Evolutionary conservation across 2,329 filamentous ascomycete species (phyloP).

Genomic region (Fusarium succisae): DNA sequence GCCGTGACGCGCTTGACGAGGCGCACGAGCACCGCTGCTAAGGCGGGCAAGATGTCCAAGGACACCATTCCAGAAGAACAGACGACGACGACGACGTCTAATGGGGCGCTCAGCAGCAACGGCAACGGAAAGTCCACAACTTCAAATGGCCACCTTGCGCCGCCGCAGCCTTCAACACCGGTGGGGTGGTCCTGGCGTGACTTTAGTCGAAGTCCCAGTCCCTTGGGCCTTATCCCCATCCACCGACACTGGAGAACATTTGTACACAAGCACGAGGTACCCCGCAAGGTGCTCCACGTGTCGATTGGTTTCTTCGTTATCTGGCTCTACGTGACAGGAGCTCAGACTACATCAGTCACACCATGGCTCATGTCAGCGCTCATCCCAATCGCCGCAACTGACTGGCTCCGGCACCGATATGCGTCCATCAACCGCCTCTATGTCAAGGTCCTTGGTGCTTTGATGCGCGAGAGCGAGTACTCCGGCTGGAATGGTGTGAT

Average conservation of each 20-base stretch:
- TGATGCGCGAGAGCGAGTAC: conserved; percentile 98
- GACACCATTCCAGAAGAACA: conserved; percentile 30
- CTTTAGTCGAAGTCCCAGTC: conserved; percentile 90
- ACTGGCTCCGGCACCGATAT: conserved; percentile 85
- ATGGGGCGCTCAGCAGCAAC: conserved; percentile 47
- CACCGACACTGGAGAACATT: conserved; percentile 91
- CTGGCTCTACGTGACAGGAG: conserved; percentile 82
- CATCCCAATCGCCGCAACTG: conserved; percentile 83
- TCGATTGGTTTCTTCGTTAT: conserved; percentile 96
- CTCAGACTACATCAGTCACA: conserved; percentile 80
- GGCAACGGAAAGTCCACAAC: conserved; percentile 46
- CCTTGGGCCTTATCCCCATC: conserved; percentile 92
- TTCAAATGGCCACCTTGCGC: conserved; percentile 74
- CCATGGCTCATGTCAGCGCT: conserved; percentile 84
- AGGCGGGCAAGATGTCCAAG: conserved; percentile 42
- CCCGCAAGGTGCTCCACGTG: conserved; percentile 90
- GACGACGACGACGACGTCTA: conserved; percentile 42
- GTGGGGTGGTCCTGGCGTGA: conserved; percentile 82
- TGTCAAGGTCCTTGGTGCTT: conserved; percentile 81
- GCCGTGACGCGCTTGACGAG: conserved; percentile 64
- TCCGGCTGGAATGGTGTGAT: conserved; percentile 96
- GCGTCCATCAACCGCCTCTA: conserved; percentile 87
- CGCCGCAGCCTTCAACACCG: conserved; percentile 67
- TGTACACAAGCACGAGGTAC: conserved; percentile 96
- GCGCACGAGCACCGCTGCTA: conserved; percentile 52